phyloP scores from a whole-genome alignment of 2,329 filamentous ascomycete species.

The Dactylellina leptospora region DNA sequence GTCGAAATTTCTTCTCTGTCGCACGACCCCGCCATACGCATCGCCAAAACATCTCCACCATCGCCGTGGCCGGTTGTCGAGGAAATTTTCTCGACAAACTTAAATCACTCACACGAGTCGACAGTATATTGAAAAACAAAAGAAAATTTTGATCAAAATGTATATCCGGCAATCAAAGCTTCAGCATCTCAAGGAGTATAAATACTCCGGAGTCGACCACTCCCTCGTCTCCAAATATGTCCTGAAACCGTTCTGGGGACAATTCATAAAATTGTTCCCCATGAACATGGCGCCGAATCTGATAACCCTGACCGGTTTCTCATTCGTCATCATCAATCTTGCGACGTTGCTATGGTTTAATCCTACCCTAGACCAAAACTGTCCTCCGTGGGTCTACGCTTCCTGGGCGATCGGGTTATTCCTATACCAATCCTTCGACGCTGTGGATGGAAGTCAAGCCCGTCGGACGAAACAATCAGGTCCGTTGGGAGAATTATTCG shows the following conservation, averaged over 20 bases:
- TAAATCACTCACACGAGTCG: too few relatives aligned
- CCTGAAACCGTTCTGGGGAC: slow-evolving; percentile 96
- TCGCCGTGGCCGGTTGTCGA: too few relatives aligned
- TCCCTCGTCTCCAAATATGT: slow-evolving; percentile 91
- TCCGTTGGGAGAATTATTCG: slow-evolving; percentile 93
- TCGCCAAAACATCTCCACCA: too few relatives aligned
- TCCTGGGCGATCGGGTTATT: slow-evolving; percentile 90
- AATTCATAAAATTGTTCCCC: slow-evolving; percentile 94
- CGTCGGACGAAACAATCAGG: slow-evolving; percentile 91
- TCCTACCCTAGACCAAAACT: slow-evolving; percentile 91
- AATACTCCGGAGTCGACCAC: slow-evolving; percentile 91
- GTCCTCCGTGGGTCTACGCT: slow-evolving; percentile 92
- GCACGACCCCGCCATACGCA: slow-evolving; percentile 28
- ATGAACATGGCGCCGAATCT: slow-evolving; percentile 89
- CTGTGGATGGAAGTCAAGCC: slow-evolving; percentile 91
- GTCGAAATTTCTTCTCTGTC: slow-evolving; percentile 18
- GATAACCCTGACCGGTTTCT: slow-evolving; percentile 90
- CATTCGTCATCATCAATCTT: slow-evolving; percentile 88
- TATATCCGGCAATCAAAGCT: slow-evolving; percentile 94
- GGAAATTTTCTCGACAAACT: too few relatives aligned
- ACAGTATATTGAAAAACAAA: too few relatives aligned
- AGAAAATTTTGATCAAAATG: too few relatives aligned
- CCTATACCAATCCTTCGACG: slow-evolving; percentile 97
- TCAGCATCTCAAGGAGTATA: slow-evolving; percentile 88
- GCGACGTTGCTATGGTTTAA: slow-evolving; percentile 95